Evolutionary conservation across 257 asterid genomes (phyloP).

Genomic region (Plantago ovata): DNA sequence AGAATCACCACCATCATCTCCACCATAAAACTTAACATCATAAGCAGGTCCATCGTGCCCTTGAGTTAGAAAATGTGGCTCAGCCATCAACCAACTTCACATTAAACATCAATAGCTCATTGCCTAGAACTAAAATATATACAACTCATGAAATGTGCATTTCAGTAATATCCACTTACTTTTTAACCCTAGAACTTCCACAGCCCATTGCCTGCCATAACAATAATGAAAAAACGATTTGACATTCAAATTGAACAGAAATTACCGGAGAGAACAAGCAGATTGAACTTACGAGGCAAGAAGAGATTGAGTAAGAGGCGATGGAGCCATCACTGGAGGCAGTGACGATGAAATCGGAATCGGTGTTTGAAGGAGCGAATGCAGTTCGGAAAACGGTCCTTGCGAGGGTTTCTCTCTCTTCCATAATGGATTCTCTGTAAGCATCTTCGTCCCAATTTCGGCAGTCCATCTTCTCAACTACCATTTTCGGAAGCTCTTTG

Average conservation of each 20-base stretch:
- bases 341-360: slow-evolving; percentile 55
- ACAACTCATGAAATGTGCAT: background rate
- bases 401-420: slow-evolving; percentile 51
- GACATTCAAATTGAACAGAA: slow-evolving; percentile 5
- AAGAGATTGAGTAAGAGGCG: slow-evolving; percentile 66
- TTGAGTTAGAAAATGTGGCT: slow-evolving; percentile 55
- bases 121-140: background rate
- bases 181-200: slow-evolving; percentile 40
- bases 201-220: slow-evolving; percentile 52
- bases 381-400: slow-evolving; percentile 85
- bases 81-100: slow-evolving; percentile 65
- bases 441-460: slow-evolving; percentile 78
- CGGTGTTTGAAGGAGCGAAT: slow-evolving; percentile 61
- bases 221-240: background rate
- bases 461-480: slow-evolving; percentile 60
- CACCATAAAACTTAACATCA: slow-evolving; percentile 73
- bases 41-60: slow-evolving; percentile 97
- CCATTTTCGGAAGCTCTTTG: slow-evolving; percentile 18
- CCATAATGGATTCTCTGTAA: slow-evolving; percentile 65
- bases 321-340: slow-evolving; percentile 87
- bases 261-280: background rate
- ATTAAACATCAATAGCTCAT: slow-evolving; percentile 12
- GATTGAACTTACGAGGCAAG: slow-evolving; percentile 55
- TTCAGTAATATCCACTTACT: slow-evolving; percentile 31
- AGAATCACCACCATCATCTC: slow-evolving; percentile 62